Base-by-base conservation (phyloP, 257 asterid genomes). In the Pogostemon cablin region DNA sequence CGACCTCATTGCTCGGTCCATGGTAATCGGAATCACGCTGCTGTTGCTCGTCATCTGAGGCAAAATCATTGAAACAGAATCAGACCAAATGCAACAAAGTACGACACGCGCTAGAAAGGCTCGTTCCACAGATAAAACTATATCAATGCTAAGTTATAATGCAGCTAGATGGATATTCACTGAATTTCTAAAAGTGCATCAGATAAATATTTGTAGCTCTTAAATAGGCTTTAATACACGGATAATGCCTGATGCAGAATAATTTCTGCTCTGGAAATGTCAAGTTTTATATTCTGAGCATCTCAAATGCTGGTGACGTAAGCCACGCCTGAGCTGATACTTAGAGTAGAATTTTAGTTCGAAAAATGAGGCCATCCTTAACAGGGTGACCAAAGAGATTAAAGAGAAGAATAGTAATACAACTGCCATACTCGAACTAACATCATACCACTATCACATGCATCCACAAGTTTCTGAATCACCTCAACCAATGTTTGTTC, bases 381-480 rank as follows among this genome's bases (percentile, higher is more conserved):
- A 25, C n/a, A 38, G 46, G 10, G 44, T 59, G 65, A n/a, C 65
- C 47, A 59, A 48, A 59, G 46, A 32, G 12, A n/a, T 40, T 57
- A 57, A 11, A 46, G 62, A 50, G 57, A 75, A 15, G n/a, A 20
- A 40, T 17, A 41, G 63, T 50, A 58, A 50, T 20, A 62, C 15
- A 78, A 5, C 62, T 53, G 47, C 32, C 25, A 20, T 42, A 69
- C 55, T 49, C 59, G 17, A 63, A 48, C 37, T 57, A 42, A 32
- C 32, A 48, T 6, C 25, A 50, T 88, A 90, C 97, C 96, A 67
- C 86, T 80, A 63, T 87, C 93, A 81, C 95, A 90, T 58, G 83
- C 95, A 52, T 82, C 88, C 3, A 92, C 88, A 55, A 93, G 95
- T 83, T 86, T 90, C n/a, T 84, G 88, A 70, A 93, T 90, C 79